These are phyloP conservation scores for Diutina ranongensis DNA, from an alignment of 1,139 yeast genomes.

Conservation along the genomic window DNA sequence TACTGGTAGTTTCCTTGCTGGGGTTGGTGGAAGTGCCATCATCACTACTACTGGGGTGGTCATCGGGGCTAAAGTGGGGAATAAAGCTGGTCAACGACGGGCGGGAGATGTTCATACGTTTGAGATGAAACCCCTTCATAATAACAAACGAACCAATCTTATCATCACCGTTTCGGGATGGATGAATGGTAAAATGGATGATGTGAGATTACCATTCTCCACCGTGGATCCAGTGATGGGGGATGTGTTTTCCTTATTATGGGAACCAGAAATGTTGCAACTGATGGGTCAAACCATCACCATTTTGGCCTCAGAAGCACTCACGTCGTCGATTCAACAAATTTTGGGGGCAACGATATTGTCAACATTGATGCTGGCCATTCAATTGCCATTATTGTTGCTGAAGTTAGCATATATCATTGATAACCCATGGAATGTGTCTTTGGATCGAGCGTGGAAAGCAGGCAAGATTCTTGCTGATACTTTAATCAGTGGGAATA, in stretches of 20 bases:
- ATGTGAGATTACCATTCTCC: conserved; percentile 90
- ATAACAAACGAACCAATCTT: conserved; percentile 77
- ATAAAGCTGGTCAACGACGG: conserved; percentile 73
- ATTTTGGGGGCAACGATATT: conserved; percentile 86
- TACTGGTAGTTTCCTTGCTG: conserved; percentile 84
- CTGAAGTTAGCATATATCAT: conserved; percentile 81
- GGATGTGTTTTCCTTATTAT: conserved; percentile 76
- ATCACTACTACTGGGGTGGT: conserved; percentile 90
- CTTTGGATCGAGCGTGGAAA: conserved; percentile 94
- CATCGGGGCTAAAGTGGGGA: conserved; percentile 84
- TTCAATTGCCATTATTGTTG: conserved; percentile 85
- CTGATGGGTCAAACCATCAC: conserved; percentile 94
- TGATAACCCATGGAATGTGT: conserved; percentile 98
- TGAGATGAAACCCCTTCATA: conserved; percentile 86
- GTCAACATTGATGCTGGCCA: conserved; percentile 91
- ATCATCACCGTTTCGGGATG: conserved; percentile 94
- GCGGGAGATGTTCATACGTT: conserved; percentile 90
- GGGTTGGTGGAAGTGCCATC: conserved; percentile 92
- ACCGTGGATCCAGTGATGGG: conserved; percentile 98
- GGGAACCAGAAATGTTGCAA: conserved; percentile 98
- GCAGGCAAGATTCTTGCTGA: conserved; percentile 92
- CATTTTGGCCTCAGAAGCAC: conserved; percentile 87
- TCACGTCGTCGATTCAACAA: conserved; percentile 89
- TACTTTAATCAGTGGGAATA: conserved; percentile 70
- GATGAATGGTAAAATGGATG: conserved; percentile 95